Evolutionary conservation across 2,329 filamentous ascomycete genomes (phyloP), one percentile per base, ranked within the genome.

Genomic region (Neonectria faginata): DNA sequence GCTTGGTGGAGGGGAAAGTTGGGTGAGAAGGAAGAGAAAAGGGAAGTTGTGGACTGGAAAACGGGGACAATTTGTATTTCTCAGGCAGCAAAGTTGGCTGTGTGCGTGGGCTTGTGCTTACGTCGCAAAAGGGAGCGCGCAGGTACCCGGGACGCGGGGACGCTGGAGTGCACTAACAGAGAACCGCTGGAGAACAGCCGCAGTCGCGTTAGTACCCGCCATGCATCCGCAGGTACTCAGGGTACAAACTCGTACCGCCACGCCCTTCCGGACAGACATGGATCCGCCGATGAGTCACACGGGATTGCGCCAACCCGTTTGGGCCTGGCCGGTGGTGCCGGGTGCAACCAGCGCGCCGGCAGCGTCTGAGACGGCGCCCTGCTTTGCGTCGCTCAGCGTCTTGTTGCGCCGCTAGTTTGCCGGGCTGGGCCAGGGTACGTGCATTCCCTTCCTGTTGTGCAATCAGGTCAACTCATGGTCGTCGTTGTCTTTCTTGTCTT

Each of bases 21-120:
- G 73, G 72, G 74, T 74, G 76, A 72, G 75, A 74, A 75, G 74
- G 71, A 70, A 73, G 73, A 78, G 70, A 74, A 70, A 74, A 60
- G 67, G 63, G 70, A 67, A 66, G 62, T 65, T 66, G 51, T 57
- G 69, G 69, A 64, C 33, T 62, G 71, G 73, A 72, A 74, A 71
- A 64, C 60, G 61, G 72, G 71, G 67, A 74, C 60, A 71, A 79
- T 81, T 80, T 83, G 79, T 83, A 80, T 78, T 79, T 81, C 77
- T 82, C 80, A 84, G 81, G 81, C 81, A 83, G 76, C 79, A 78
- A 82, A 67, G 56, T 36, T 12, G 20, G 51, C 72, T 57, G 67
- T 70, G 71, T 72, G 69, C 31, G 62, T 56, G 22, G 52, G 45
- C 22, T 25, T n/a, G 7, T 25, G 16, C 27, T 29, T 18, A 29